Percentiles rank a stretch among this genome's conserved stretches.
phyloP scores from a whole-genome alignment of 2,329 filamentous ascomycete species.

The Colletotrichum higginsianum region DNA sequence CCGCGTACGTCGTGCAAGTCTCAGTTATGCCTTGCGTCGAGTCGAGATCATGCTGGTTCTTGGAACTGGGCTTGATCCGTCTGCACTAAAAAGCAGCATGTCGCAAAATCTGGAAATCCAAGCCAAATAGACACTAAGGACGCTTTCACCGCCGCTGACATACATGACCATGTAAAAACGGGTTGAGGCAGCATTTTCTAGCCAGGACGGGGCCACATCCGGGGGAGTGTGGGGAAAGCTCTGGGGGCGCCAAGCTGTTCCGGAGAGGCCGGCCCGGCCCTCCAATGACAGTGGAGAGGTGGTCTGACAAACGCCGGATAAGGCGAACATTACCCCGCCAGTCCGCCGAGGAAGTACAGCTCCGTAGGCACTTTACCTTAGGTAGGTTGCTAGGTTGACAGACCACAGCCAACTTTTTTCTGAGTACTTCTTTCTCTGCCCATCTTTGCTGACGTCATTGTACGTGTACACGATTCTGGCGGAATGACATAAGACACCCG shows the following conservation, averaged over 20 bases:
- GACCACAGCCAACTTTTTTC: neutral
- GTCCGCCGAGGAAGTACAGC: conserved; percentile 21
- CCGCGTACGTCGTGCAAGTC: neutral
- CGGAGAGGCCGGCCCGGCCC: conserved; percentile 10
- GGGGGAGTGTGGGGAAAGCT: conserved; percentile 27
- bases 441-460: conserved; percentile 34
- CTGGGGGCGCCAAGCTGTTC: conserved; percentile 25
- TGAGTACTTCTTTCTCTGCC: neutral
- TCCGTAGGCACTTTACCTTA: neutral
- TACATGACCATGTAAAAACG: neutral
- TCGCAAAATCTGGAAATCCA: neutral
- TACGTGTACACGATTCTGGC: conserved; percentile 2
- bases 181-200: neutral
- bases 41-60: neutral
- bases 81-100: neutral
- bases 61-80: neutral
- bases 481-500: conserved; percentile 34
- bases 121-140: neutral
- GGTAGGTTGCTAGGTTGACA: neutral
- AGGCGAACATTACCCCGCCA: conserved; percentile 22
- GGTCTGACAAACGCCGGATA: conserved; percentile 6
- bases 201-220: conserved; percentile 2
- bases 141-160: conserved; percentile 11
- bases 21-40: neutral
- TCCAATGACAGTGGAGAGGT: conserved; percentile 20